phyloP scores from a whole-genome alignment of 805 yeast species.

The Sungouiozyma ichnusensis region DNA sequence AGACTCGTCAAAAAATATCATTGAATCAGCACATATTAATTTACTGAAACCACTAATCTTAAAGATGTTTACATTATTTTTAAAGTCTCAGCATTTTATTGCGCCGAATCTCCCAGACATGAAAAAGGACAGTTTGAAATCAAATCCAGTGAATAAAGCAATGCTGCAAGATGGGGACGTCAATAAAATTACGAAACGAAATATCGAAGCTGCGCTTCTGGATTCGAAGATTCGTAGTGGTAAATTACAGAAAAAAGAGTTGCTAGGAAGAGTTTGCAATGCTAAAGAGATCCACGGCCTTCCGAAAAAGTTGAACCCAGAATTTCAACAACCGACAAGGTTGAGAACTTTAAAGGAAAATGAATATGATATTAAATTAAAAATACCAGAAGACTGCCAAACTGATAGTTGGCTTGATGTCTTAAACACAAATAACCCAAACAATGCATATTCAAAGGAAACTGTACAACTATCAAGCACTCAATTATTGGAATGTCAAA shows the following conservation, averaged over 20 bases:
- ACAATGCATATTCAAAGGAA: neutral
- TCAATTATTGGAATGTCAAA: conserved; percentile 17
- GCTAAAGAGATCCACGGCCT: neutral
- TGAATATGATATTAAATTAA: neutral
- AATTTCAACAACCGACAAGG: neutral
- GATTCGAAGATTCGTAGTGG: neutral
- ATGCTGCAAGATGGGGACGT: neutral
- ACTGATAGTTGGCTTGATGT: conserved; percentile 8
- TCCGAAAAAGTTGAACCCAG: neutral
- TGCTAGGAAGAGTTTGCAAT: neutral
- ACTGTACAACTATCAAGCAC: conserved; percentile 6
- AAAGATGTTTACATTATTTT: conserved; percentile 25
- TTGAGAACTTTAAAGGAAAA: neutral
- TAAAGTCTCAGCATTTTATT: conserved; percentile 16
- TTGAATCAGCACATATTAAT: conserved; percentile 17
- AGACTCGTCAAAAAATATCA: conserved; percentile 30
- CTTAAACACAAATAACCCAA: neutral
- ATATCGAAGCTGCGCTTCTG: neutral
- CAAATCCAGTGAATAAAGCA: neutral
- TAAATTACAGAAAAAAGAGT: neutral
- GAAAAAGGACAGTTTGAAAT: conserved; percentile 4
- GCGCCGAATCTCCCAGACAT: neutral
- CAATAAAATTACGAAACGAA: neutral
- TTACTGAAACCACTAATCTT: conserved; percentile 26
- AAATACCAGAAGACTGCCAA: neutral